phyloP scores from a whole-genome alignment of 2,329 filamentous ascomycete genomes.

The Fusarium sororula region DNA sequence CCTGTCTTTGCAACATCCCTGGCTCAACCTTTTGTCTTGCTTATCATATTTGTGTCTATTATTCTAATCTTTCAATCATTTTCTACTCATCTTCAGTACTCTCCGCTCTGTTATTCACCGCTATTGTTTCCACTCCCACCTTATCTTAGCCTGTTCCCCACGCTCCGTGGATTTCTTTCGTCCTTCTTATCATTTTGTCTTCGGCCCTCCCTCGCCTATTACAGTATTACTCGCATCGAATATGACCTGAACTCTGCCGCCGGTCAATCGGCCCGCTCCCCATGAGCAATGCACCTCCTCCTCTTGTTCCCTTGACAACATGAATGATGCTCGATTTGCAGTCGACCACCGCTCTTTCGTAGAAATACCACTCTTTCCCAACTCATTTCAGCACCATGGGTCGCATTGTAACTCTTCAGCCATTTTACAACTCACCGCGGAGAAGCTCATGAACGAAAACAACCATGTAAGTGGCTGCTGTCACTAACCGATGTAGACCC shows the following conservation, averaged over 20 bases:
- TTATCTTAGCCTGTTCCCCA: conserved; percentile 13
- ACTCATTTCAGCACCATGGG: conserved; percentile 56
- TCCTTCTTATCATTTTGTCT: conserved; percentile 53
- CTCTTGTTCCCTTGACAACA: conserved; percentile 54
- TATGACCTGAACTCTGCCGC: conserved; percentile 56
- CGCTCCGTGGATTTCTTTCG: conserved; percentile 36
- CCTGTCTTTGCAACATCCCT: background rate
- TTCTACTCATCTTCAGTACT: background rate
- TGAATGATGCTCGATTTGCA: conserved; percentile 58
- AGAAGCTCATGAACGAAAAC: conserved; percentile 50
- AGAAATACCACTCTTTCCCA: background rate
- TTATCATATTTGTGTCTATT: background rate
- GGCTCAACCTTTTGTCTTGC: background rate
- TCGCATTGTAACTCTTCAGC: conserved; percentile 61
- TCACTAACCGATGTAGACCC: conserved; percentile 10
- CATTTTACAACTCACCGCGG: conserved; percentile 61
- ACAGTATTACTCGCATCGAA: conserved; percentile 48
- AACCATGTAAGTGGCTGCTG: conserved; percentile 13
- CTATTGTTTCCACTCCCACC: conserved; percentile 6
- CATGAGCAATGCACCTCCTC: conserved; percentile 64
- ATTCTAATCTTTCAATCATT: background rate
- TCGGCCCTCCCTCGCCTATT: conserved; percentile 53
- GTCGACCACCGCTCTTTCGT: conserved; percentile 42
- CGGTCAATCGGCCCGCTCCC: conserved; percentile 60
- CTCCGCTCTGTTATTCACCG: conserved; percentile 5